Evolutionary conservation across 345 rosid genomes (phyloP).

Genomic region (Camelina hispida): DNA sequence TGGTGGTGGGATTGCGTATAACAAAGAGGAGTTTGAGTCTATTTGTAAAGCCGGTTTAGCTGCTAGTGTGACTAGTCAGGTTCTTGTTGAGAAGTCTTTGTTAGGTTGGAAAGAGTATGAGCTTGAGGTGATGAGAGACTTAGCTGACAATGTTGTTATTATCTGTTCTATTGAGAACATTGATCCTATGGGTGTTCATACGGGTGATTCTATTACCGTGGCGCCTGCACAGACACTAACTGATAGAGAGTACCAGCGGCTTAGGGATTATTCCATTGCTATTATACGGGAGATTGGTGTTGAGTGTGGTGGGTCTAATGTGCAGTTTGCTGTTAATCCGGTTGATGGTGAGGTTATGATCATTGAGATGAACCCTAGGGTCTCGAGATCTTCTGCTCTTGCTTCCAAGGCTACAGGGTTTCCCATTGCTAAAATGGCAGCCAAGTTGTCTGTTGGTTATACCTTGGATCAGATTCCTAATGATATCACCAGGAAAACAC

Average conservation of each 20-base stretch:
- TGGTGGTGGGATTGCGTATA: constrained; percentile 97
- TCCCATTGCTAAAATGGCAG: constrained; percentile 99
- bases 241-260: constrained; percentile 91
- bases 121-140: constrained; percentile 97
- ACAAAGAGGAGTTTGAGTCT: constrained; percentile 85
- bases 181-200: constrained; percentile 98
- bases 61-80: constrained; percentile 86
- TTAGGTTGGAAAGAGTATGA: constrained; percentile 98
- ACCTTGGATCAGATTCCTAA: constrained; percentile 95
- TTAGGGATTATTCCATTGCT: constrained; percentile 88
- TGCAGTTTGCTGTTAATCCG: constrained; percentile 96
- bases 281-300: constrained; percentile 98
- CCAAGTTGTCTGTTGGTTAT: constrained; percentile 93
- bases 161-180: constrained; percentile 97
- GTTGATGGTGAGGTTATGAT: constrained; percentile 98
- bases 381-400: constrained; percentile 94
- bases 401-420: constrained; percentile 99
- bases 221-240: constrained; percentile 98
- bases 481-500: constrained; percentile 97
- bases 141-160: constrained; percentile 96
- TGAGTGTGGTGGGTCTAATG: constrained; percentile 99
- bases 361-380: constrained; percentile 99
- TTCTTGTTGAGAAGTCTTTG: constrained; percentile 93
- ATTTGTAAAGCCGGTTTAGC: constrained; percentile 87
- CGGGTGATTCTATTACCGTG: constrained; percentile 97